Conservation (phyloP, 1,284 basidiomycete species). For the Malassezia sympodialis region DNA sequence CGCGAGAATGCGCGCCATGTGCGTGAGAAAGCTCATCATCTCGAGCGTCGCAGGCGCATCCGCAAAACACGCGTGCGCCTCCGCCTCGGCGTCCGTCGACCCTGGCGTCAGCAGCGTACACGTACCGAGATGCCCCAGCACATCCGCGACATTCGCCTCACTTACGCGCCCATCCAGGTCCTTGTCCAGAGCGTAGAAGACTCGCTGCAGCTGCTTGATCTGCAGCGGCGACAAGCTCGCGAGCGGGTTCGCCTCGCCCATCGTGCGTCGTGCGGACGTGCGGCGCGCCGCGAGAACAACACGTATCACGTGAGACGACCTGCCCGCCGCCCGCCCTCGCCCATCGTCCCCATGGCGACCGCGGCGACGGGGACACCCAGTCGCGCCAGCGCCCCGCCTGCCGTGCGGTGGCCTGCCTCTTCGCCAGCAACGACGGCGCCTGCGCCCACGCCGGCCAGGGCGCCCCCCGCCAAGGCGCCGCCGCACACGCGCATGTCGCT, state of each 20-base stretch:
- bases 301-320: neutral
- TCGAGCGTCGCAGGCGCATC: constrained; percentile 16
- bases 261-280: neutral
- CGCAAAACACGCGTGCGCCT: constrained; percentile 18
- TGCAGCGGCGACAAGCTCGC: constrained; percentile 34
- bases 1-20: constrained; percentile 38
- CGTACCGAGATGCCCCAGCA: constrained; percentile 44
- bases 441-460: neutral
- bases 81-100: neutral
- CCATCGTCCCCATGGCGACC: neutral
- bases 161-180: constrained; percentile 48
- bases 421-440: neutral
- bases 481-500: constrained; percentile 1
- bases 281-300: neutral
- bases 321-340: neutral
- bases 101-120: constrained; percentile 5
- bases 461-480: neutral
- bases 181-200: constrained; percentile 49
- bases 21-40: constrained; percentile 44
- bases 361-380: neutral
- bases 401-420: neutral
- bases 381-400: neutral
- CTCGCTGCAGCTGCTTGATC: constrained; percentile 50
- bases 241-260: constrained; percentile 5
- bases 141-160: constrained; percentile 34